Evolutionary conservation across 129 eudicot genomes (phyloP).

Genomic region (Arctium minus): DNA sequence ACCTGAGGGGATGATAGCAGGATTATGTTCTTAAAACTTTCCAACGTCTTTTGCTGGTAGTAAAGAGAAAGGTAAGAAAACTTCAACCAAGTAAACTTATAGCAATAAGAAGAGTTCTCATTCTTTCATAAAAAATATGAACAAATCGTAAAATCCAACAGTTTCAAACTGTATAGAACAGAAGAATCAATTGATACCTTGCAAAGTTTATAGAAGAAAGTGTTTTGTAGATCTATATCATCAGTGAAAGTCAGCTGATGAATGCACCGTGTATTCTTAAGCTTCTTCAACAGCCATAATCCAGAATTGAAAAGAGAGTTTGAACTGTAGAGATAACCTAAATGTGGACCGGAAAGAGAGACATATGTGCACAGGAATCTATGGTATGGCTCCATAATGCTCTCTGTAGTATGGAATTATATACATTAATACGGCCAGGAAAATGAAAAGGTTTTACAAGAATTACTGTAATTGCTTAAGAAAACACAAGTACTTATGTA

Average conservation of each 20-base stretch:
- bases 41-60: conserved; percentile 70
- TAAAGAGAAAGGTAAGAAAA: conserved; percentile 17
- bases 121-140: not conserved
- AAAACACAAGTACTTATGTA: not conserved
- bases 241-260: conserved; percentile 81
- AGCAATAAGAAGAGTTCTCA: not conserved
- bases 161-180: not conserved
- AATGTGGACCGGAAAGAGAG: conserved; percentile 86
- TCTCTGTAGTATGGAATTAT: conserved; percentile 40
- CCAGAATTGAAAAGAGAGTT: conserved; percentile 82
- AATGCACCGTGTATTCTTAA: conserved; percentile 71
- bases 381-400: conserved; percentile 75
- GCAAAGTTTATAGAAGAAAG: conserved; percentile 74
- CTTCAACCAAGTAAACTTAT: not conserved
- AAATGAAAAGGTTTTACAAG: not conserved
- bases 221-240: conserved; percentile 59
- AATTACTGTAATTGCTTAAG: not conserved
- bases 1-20: conserved; percentile 85
- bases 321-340: conserved; percentile 79
- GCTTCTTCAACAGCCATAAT: conserved; percentile 72
- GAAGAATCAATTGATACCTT: conserved; percentile 41
- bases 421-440: conserved; percentile 6
- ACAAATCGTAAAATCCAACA: not conserved
- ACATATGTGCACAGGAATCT: conserved; percentile 64
- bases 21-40: conserved; percentile 65